Evolutionary conservation across 192 early-diverging fungal genomes (phyloP).

Genomic region (Mortierella hygrophila): DNA sequence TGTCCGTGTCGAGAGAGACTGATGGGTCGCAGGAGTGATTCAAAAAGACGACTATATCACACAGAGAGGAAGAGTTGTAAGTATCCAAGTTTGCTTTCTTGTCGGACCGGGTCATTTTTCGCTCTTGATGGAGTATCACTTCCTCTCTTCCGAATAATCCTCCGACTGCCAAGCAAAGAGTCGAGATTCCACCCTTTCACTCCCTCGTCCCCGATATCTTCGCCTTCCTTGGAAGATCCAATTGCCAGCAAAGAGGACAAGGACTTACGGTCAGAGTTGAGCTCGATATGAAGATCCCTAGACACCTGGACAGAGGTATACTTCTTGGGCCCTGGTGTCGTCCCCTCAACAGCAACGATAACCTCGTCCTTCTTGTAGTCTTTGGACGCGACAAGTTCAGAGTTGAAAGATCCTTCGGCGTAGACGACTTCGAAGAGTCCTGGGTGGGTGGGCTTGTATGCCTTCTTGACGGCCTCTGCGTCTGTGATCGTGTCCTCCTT

Average conservation of each 20-base stretch:
- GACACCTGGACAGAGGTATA: slow-evolving; percentile 67
- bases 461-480: slow-evolving; percentile 21
- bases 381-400: slow-evolving; percentile 54
- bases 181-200: background rate
- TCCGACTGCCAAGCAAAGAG: background rate
- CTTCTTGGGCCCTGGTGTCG: slow-evolving; percentile 60
- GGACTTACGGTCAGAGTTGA: slow-evolving; percentile 63
- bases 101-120: background rate
- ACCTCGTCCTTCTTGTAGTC: slow-evolving; percentile 52
- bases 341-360: slow-evolving; percentile 57
- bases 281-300: slow-evolving; percentile 59
- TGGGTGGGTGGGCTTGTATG: slow-evolving; percentile 51
- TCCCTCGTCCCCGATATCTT: background rate
- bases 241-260: background rate
- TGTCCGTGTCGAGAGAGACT: slow-evolving; percentile 55
- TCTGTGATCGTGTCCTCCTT: slow-evolving; percentile 38
- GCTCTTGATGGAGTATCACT: background rate
- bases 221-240: background rate
- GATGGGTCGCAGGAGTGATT: slow-evolving; percentile 65
- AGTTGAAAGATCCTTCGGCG: slow-evolving; percentile 55
- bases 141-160: background rate
- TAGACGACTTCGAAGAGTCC: slow-evolving; percentile 54
- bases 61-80: background rate
- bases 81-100: background rate
- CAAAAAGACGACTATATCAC: slow-evolving; percentile 44